Percentiles rank a stretch among this genome's conserved stretches.
These are phyloP conservation scores for Ceratocystis papillata DNA, from an alignment of 2,329 filamentous ascomycete genomes.

Conservation along the genomic window DNA sequence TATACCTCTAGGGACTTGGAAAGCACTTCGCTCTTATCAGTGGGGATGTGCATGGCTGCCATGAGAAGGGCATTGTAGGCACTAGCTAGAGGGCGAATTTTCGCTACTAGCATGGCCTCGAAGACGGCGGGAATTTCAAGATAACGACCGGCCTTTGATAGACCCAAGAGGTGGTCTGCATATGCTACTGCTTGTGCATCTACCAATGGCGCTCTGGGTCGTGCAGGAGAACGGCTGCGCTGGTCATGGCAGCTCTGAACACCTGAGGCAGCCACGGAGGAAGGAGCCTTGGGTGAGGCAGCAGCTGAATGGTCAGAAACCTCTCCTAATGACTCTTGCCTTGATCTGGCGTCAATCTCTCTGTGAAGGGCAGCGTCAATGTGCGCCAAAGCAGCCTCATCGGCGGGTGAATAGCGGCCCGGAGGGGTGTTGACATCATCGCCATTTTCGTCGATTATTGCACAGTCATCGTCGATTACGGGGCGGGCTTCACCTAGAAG, in stretches of 20 bases:
- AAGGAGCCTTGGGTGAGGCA: constrained; percentile 30
- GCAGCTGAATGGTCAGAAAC: constrained; percentile 35
- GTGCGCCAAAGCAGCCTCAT: constrained; percentile 57
- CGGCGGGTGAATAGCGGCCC: constrained; percentile 33
- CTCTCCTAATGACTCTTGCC: constrained; percentile 37
- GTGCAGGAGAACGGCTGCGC: constrained; percentile 36
- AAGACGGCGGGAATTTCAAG: constrained; percentile 84
- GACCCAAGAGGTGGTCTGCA: constrained; percentile 64
- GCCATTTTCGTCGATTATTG: constrained; percentile 23
- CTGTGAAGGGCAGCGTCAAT: constrained; percentile 76
- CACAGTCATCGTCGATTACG: constrained; percentile 17
- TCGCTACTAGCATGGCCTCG: constrained; percentile 75
- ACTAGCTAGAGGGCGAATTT: constrained; percentile 65
- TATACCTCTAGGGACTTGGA: constrained; percentile 91
- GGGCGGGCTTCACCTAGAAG: constrained; percentile 39
- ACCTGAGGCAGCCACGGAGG: constrained; percentile 35
- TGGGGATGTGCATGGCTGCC: constrained; percentile 72
- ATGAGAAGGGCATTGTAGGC: constrained; percentile 88
- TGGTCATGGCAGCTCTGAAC: constrained; percentile 36
- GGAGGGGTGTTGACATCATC: constrained; percentile 27
- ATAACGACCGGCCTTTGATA: constrained; percentile 63
- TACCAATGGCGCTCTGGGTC: constrained; percentile 49
- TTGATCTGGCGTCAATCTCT: constrained; percentile 52
- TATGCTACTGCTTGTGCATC: constrained; percentile 59
- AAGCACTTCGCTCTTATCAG: constrained; percentile 69